phyloP scores from a whole-genome alignment of 331 rosid species.

The Saraca asoca region DNA sequence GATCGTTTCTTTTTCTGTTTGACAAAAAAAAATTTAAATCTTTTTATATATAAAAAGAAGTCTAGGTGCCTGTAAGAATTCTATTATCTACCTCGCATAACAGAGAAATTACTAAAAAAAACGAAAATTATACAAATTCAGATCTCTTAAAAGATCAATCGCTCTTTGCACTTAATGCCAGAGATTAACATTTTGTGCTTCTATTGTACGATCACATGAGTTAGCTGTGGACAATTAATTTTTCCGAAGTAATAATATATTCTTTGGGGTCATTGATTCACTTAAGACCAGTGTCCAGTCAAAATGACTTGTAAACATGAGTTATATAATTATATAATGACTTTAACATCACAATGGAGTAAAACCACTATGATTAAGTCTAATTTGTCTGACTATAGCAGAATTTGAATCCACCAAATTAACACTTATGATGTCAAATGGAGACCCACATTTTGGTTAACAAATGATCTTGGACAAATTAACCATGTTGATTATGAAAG shows the following conservation, averaged over 20 bases:
- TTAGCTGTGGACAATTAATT: slow-evolving; percentile 47
- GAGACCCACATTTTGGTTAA: slow-evolving; percentile 7
- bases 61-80: too few species aligned
- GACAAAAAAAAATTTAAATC: too few species aligned
- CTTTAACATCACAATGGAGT: slow-evolving; percentile 20
- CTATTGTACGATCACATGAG: slow-evolving; percentile 28
- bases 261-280: too few species aligned
- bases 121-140: slow-evolving; percentile 6
- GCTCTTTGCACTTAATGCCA: too few species aligned
- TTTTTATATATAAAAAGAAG: too few species aligned
- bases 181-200: background rate
- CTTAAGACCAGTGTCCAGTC: too few species aligned
- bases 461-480: background rate
- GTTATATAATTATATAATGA: slow-evolving; percentile 9
- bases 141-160: background rate
- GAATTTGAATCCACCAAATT: background rate
- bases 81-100: too few species aligned
- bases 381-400: background rate
- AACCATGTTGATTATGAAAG: slow-evolving; percentile 13
- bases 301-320: too few species aligned
- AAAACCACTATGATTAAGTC: background rate
- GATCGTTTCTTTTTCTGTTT: too few species aligned
- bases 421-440: slow-evolving; percentile 29
- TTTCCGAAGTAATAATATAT: slow-evolving; percentile 35
- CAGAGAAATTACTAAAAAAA: background rate